A percentile compares a stretch with the other conserved stretches of the same genome.
Conservation (phyloP, 108 stramenopile genomes). For the Seminavis robusta region DNA sequence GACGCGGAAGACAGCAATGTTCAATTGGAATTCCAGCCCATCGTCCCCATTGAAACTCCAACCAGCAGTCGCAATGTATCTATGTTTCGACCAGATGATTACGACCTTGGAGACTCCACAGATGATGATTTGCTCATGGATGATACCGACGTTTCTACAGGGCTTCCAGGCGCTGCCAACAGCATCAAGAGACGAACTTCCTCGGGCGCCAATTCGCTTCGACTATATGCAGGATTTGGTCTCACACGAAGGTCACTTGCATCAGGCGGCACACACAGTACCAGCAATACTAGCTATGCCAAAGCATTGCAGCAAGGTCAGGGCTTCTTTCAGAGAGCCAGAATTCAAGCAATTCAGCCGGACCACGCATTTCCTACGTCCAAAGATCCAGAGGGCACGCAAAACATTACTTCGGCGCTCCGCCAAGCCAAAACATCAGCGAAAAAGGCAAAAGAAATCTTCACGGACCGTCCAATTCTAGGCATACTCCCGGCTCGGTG, state of each 20-base stretch:
- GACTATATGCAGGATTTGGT: constrained; percentile 10
- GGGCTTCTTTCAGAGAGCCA: constrained; percentile 60
- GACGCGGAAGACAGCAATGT: constrained; percentile 5
- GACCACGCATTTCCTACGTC: constrained; percentile 78
- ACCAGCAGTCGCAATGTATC: constrained; percentile 1
- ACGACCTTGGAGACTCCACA: constrained; percentile 3
- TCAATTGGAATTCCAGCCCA: neutral
- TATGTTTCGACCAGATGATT: constrained; percentile 22
- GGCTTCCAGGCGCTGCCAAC: too few species aligned
- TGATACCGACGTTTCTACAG: too few species aligned
- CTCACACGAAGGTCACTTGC: neutral
- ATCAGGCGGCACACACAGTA: neutral
- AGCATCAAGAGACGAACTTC: neutral
- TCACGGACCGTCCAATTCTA: constrained; percentile 36
- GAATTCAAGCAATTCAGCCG: constrained; percentile 45
- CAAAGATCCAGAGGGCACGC: constrained; percentile 59
- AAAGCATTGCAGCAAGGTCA: constrained; percentile 36
- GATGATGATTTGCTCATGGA: constrained; percentile 3
- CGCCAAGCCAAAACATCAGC: constrained; percentile 11
- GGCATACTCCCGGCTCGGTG: constrained; percentile 74
- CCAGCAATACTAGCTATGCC: constrained; percentile 20
- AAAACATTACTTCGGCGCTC: too few species aligned
- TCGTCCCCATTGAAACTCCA: neutral
- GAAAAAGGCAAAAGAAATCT: neutral
- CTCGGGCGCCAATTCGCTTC: neutral